phyloP scores from a whole-genome alignment of 129 eudicot genomes.

The Cynara cardunculus region DNA sequence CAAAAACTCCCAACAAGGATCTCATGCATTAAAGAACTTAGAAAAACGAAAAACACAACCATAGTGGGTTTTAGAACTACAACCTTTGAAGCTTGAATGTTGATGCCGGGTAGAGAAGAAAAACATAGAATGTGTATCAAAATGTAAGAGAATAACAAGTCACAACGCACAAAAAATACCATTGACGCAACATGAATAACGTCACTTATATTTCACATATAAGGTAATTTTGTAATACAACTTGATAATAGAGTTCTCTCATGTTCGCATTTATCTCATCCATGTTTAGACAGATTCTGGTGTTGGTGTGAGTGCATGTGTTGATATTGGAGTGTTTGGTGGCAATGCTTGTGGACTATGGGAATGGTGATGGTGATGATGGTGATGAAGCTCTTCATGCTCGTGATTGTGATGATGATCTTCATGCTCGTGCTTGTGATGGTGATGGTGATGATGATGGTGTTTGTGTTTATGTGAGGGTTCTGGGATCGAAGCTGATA shows the following conservation, averaged over 20 bases:
- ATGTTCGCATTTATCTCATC: background rate
- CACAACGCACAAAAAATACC: no score
- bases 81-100: no score
- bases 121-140: no score
- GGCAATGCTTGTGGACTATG: slow-evolving; percentile 19
- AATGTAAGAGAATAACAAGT: no score
- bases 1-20: no score
- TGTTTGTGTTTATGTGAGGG: slow-evolving; percentile 20
- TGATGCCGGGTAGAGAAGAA: no score
- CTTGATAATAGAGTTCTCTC: background rate
- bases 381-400: slow-evolving; percentile 13
- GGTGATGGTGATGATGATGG: background rate
- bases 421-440: background rate
- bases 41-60: no score
- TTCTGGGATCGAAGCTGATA: background rate
- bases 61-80: no score
- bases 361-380: slow-evolving; percentile 15
- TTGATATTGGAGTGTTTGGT: background rate
- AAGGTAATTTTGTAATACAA: background rate
- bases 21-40: no score
- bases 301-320: slow-evolving; percentile 9
- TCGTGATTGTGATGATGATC: no score
- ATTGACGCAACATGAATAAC: background rate
- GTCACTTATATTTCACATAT: no score
- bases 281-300: background rate